Base-by-base conservation (phyloP, 257 asterid species). In the Przewalskia tangutica region DNA sequence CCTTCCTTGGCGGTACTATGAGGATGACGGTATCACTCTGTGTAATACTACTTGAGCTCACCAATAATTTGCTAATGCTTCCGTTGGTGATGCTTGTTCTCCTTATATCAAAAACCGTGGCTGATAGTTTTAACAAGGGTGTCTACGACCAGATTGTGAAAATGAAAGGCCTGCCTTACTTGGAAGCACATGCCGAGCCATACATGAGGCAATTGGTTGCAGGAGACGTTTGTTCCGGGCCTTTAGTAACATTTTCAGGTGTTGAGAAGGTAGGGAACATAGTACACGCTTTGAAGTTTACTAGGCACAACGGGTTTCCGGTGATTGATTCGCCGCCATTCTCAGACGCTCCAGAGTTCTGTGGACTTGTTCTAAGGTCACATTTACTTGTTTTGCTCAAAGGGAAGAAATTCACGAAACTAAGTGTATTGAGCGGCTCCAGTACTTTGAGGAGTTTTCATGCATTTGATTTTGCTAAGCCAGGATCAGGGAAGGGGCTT, bases 1-100 rank as follows among this genome's bases (percentile, higher is more conserved):
- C 99, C 8, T 95, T 95, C 87, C 97, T 95, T 17, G 99, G 99
- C 59, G 99, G 99, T 59, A 95, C 99, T 14, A 95, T 95, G 99
- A 91, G 99, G 83, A 95, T 95, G 99, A 95, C 99, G 0, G 99
- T 95, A 5, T 95, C 99, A 1, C 93, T 95, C 1, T 95, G 99
- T 66, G 97, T 95, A 85, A 95, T 95, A 78, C 91, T 95, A 62
- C 91, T 95, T 16, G 99, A 95, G 84, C 94, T 95, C 54, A 95
- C 99, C n/a, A 88, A 95, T 64, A 85, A 91, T 84, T 90, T 95
- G 32, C 81, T 95, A 64, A 95, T 95, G 98, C 97, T 95, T 83
- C 99, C 99, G 1, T 80, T 95, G 48, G 82, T 90, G 85, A 95
- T 95, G 99, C 95, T 95, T 8, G 99, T 95, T 44, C 97, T 95